Evolutionary conservation across 495 filamentous ascomycete species (phyloP).

Genomic region (Podospora conica): DNA sequence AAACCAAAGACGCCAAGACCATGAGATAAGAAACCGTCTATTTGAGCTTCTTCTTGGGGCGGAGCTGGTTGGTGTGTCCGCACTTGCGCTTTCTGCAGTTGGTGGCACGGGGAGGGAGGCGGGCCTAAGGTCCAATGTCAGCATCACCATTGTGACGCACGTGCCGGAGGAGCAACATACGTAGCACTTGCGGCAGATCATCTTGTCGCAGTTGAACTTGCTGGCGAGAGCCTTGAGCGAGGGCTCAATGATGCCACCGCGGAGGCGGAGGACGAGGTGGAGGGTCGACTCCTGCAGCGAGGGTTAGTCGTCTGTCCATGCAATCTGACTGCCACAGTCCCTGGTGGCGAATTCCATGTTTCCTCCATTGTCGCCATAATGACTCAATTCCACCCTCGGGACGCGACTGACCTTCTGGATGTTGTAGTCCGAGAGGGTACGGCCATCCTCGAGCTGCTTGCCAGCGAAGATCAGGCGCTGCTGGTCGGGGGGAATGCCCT

Average conservation of each 20-base stretch:
- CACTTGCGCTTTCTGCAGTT: conserved; percentile 99
- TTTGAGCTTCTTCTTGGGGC: conserved; percentile 99
- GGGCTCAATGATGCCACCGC: conserved; percentile 99
- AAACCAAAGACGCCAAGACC: conserved; percentile 37
- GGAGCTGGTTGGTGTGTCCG: conserved; percentile 98
- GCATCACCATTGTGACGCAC: background rate
- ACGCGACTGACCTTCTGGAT: conserved; percentile 85
- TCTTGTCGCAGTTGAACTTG: conserved; percentile 99
- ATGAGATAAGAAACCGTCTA: conserved; percentile 46
- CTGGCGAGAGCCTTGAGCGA: conserved; percentile 95
- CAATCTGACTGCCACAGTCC: background rate
- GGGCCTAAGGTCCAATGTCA: conserved; percentile 53
- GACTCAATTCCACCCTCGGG: background rate
- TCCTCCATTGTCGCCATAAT: background rate
- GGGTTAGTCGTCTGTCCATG: conserved; percentile 10
- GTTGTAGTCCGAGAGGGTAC: conserved; percentile 98
- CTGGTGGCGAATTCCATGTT: background rate
- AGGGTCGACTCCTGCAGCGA: conserved; percentile 84
- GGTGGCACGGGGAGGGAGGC: conserved; percentile 95
- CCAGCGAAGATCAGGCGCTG: conserved; percentile 99
- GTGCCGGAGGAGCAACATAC: conserved; percentile 41
- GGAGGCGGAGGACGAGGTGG: conserved; percentile 97
- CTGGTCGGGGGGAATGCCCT: conserved; percentile 98
- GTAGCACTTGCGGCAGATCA: conserved; percentile 99
- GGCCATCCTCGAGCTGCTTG: conserved; percentile 99